Base-by-base conservation (phyloP, 2,329 filamentous ascomycete genomes). In the Chrysoporthe cubensis region DNA sequence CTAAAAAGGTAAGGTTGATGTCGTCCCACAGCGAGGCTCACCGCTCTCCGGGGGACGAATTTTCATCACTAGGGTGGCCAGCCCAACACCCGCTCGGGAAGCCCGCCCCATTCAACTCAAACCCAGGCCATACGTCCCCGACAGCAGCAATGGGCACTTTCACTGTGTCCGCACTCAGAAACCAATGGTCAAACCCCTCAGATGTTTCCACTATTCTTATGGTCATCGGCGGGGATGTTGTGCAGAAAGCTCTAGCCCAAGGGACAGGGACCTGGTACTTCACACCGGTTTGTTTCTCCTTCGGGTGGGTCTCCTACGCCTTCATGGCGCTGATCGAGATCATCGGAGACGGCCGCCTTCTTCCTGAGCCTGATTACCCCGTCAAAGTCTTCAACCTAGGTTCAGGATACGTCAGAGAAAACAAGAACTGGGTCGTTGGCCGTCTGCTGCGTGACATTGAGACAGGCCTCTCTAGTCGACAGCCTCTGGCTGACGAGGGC, bases 301-400 rank as follows among this genome's bases (percentile, higher is more conserved):
- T 75, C 44, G 72, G 73, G 1, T 74, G 72, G 63, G 71, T 74
- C 0, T 65, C 71, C 0, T 74, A 74, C 54, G 67, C 71, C n/a
- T 69, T 74, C 26, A 64, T 65, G 11, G 65, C 67, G 0, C 57
- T 73, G 18, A 56, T 70, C 9, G 43, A 26, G 21, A 54, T 71
- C 21, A 63, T 74, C 37, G 72, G 73, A 11, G 69, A 73, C 9
- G 70, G 69, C 14, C 64, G 69, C 16, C 57, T 74, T 2, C 64
- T 74, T 2, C 69, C 72, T 1, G 59, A 56, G 0, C 66, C 72
- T 0, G 71, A 73, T 44, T 71, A 68, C 57, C 40, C 71, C 1
- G 67, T 63, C 42, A 74, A 73, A n/a, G 68, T 75, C 7, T 66
- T 75, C 66, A 75, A 74, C 60, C 59, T 73, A 2, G 37, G 42